A percentile compares a stretch with the other conserved stretches of the same genome.
These are phyloP conservation scores for Casuarina equisetifolia DNA, from an alignment of 306 rosid genomes.

Conservation along the genomic window DNA sequence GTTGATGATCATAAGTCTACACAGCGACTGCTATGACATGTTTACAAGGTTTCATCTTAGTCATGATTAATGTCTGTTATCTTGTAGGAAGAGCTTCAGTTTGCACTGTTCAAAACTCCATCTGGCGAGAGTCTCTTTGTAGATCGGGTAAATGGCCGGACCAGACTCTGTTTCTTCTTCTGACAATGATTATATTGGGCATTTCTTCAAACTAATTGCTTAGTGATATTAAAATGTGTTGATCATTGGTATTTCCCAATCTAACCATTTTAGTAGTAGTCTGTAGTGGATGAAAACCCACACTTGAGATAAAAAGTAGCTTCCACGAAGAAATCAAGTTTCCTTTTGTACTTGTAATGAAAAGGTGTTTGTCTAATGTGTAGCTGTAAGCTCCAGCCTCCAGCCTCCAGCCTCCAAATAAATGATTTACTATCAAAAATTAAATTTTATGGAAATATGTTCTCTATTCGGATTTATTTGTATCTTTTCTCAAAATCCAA, in stretches of 20 bases:
- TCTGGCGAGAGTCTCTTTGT: slow-evolving; percentile 64
- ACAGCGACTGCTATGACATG: not conserved
- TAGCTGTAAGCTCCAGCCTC: slow-evolving; percentile 7
- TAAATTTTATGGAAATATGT: not conserved
- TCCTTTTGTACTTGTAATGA: not conserved
- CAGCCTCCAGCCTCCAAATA: not conserved
- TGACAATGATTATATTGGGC: not conserved
- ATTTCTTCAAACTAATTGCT: slow-evolving; percentile 15
- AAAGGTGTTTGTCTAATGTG: not conserved
- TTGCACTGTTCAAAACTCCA: slow-evolving; percentile 60
- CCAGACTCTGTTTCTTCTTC: not conserved
- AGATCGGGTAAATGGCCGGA: slow-evolving; percentile 52
- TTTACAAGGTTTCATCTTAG: slow-evolving; percentile 1
- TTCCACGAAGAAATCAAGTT: not conserved
- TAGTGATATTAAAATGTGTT: slow-evolving; percentile 13
- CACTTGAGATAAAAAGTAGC: not conserved
- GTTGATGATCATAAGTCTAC: not conserved
- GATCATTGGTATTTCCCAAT: not conserved
- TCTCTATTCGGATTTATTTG: not conserved
- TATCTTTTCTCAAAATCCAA: not conserved
- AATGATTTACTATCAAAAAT: not conserved
- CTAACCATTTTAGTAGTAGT: not conserved
- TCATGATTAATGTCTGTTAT: slow-evolving; percentile 6
- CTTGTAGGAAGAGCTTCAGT: slow-evolving; percentile 76
- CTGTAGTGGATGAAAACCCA: not conserved